A percentile compares a stretch with the other conserved stretches of the same genome.
These are phyloP conservation scores for Starmerella stigmatis DNA, from an alignment of 805 yeast species.

Conservation along the genomic window DNA sequence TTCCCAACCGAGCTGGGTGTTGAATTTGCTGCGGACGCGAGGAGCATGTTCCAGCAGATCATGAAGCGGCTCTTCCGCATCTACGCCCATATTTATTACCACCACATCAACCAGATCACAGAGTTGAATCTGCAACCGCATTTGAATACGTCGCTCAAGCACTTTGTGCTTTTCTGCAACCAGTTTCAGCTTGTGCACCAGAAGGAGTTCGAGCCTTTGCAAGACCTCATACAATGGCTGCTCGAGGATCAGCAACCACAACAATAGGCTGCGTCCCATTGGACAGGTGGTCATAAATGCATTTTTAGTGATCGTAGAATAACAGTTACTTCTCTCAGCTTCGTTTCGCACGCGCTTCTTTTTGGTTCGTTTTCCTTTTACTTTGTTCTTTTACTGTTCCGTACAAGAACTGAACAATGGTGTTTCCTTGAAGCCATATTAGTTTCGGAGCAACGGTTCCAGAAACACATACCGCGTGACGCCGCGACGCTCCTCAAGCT, in stretches of 20 bases:
- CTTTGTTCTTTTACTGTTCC: too few species aligned
- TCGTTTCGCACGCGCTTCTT: background rate
- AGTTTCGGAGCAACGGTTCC: background rate
- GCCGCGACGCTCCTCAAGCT: constrained; percentile 21
- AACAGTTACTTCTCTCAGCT: background rate
- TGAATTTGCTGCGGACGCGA: constrained; percentile 82
- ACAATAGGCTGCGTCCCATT: too few species aligned
- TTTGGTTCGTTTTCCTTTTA: too few species aligned
- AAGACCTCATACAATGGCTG: constrained; percentile 68
- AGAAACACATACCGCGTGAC: constrained; percentile 16
- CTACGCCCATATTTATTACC: constrained; percentile 95
- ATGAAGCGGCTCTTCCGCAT: constrained; percentile 86
- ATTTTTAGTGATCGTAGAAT: background rate
- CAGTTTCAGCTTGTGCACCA: constrained; percentile 69
- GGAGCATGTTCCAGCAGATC: constrained; percentile 67
- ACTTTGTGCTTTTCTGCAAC: constrained; percentile 74
- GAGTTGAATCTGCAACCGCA: constrained; percentile 89
- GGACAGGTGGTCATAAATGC: too few species aligned
- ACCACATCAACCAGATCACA: constrained; percentile 89
- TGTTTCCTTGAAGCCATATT: too few species aligned
- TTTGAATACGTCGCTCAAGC: constrained; percentile 86
- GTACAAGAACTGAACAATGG: too few species aligned
- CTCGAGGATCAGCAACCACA: constrained; percentile 32
- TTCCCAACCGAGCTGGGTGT: constrained; percentile 87
- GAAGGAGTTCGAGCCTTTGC: constrained; percentile 86